These are phyloP conservation scores for Rhizophora mangle DNA, from an alignment of 345 rosid species.

Conservation along the genomic window DNA sequence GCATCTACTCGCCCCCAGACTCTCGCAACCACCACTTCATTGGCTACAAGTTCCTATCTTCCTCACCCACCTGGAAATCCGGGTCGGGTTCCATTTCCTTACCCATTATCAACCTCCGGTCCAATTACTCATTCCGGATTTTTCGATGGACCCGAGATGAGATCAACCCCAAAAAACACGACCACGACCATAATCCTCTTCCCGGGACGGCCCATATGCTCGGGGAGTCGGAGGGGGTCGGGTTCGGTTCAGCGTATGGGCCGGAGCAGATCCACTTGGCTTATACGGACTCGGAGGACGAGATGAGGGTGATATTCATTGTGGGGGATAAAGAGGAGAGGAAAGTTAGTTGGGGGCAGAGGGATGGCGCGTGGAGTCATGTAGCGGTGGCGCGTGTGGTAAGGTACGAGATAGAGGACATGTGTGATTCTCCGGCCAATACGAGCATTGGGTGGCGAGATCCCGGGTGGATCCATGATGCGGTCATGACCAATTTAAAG, in stretches of 20 bases:
- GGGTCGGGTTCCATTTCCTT: conserved; percentile 74
- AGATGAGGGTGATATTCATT: conserved; percentile 88
- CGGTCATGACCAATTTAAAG: conserved; percentile 56
- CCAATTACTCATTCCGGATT: conserved; percentile 84
- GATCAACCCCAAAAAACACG: conserved; percentile 50
- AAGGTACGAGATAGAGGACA: conserved; percentile 68
- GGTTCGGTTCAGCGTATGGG: conserved; percentile 36
- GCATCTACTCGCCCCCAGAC: conserved; percentile 81
- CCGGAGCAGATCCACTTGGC: conserved; percentile 87
- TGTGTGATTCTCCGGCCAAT: conserved; percentile 90
- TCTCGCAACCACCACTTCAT: conserved; percentile 64
- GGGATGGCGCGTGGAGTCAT: conserved; percentile 37
- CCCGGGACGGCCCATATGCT: conserved; percentile 63
- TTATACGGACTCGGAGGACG: conserved; percentile 51
- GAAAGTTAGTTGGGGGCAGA: conserved; percentile 59
- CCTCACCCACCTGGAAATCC: conserved; percentile 52
- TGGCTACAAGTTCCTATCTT: conserved; percentile 71
- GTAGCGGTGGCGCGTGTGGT: conserved; percentile 45
- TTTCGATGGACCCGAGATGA: conserved; percentile 76
- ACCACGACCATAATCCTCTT: conserved; percentile 81
- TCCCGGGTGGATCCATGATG: conserved; percentile 85
- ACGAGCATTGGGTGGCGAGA: conserved; percentile 80
- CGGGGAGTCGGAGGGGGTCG: conserved; percentile 44
- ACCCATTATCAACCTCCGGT: conserved; percentile 68
- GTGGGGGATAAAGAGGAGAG: conserved; percentile 61